Evolutionary conservation across 129 eudicot species (phyloP), one percentile per base, ranked within the genome.

Genomic region (Chrysanthemum makinoi): DNA sequence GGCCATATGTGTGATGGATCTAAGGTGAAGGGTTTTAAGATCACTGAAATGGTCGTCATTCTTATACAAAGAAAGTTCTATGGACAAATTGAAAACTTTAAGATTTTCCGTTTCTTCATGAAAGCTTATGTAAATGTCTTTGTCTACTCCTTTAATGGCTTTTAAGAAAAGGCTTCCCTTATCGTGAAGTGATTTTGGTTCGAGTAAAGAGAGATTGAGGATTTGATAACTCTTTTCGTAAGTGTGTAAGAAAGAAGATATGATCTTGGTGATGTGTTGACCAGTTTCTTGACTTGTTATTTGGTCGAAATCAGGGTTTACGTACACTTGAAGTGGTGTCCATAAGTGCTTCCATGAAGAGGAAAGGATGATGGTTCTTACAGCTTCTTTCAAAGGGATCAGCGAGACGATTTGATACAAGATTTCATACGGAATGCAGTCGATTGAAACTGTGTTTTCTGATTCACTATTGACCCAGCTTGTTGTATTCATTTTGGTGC

Each of bases 301-400:
- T 62, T 4, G 60, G 56, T 70, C 60, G n/a, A 58, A 16, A 63
- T 58, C 49, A 3, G 33, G 17, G 67, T 72, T 68, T 68, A 79
- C 19, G 30, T 6, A 18, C 69, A 72, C 82, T 18, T 72, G 55
- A 58, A 79, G 5, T 49, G 82, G 82, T 65, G 78, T 48, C 80
- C 75, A 81, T 15, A 64, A 19, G 60, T 64, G 77, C 61, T 74
- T 81, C 85, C 85, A 81, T 53, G 74, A 48, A 58, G 85, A 75
- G 59, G 85, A 81, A 71, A 81, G 78, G 47, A 70, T 57, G 72
- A 74, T 65, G 52, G 81, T 76, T 65, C 74, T 76, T 18, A 55
- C 70, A 48, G 85, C 85, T 49, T 81, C 81, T 65, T 71, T 71
- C 49, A 81, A 46, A 50, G 81, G 80, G 72, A 81, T 57, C 59